Percentiles rank a stretch among this genome's conserved stretches.
Conservation (phyloP, 202 grass and related monocot species). For the Zoysia matrella region DNA sequence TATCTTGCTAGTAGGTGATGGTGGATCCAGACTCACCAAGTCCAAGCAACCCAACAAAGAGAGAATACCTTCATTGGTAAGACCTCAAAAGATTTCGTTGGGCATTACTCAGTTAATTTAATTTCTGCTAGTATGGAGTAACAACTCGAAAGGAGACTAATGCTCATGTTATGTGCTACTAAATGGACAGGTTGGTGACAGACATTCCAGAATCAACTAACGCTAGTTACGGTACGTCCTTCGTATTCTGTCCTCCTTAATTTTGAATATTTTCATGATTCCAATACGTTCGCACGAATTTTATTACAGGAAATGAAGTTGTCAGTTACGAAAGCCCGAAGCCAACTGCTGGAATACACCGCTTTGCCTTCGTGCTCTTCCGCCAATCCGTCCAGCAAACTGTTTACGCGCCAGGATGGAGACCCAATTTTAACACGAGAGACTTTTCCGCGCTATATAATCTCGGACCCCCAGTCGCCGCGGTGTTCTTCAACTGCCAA, state of each 20-base stretch:
- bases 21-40: slow-evolving; percentile 98
- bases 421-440: slow-evolving; percentile 91
- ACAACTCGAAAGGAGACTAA: slow-evolving; percentile 5
- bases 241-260: slow-evolving; percentile 17
- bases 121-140: slow-evolving; percentile 17
- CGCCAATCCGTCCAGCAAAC: slow-evolving; percentile 75
- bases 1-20: slow-evolving; percentile 79
- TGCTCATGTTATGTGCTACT: slow-evolving; percentile 32
- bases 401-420: slow-evolving; percentile 88
- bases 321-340: slow-evolving; percentile 89
- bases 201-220: slow-evolving; percentile 89
- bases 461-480: slow-evolving; percentile 71
- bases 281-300: slow-evolving; percentile 40
- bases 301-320: slow-evolving; percentile 83
- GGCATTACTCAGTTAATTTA: slow-evolving; percentile 23
- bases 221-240: slow-evolving; percentile 74
- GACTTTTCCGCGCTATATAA: slow-evolving; percentile 85
- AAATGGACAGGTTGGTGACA: slow-evolving; percentile 84
- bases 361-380: slow-evolving; percentile 87
- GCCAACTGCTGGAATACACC: slow-evolving; percentile 94
- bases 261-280: slow-evolving; percentile 21
- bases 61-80: slow-evolving; percentile 99
- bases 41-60: slow-evolving; percentile 94
- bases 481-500: slow-evolving; percentile 95
- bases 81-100: slow-evolving; percentile 33